Percentiles rank a stretch among this genome's conserved stretches.
Conservation (phyloP, 2,329 filamentous ascomycete genomes). For the Pochonia chlamydosporia region DNA sequence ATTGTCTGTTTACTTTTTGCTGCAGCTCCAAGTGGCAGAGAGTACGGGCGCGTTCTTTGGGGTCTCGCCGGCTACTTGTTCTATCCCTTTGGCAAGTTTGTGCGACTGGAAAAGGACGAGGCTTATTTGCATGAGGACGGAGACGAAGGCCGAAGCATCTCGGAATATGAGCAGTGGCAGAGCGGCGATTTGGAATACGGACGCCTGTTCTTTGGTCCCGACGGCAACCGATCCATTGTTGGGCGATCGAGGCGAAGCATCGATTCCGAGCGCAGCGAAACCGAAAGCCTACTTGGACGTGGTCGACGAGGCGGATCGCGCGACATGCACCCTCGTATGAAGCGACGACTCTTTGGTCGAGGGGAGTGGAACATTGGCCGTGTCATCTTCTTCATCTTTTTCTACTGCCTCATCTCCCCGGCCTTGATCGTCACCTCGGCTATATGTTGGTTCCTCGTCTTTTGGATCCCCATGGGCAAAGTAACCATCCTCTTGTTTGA, state of each 20-base stretch:
- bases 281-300: constrained; percentile 76
- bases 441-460: constrained; percentile 94
- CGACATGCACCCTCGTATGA: constrained; percentile 41
- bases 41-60: constrained; percentile 81
- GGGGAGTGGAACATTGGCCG: constrained; percentile 93
- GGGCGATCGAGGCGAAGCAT: constrained; percentile 83
- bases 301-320: constrained; percentile 44
- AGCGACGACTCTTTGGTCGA: constrained; percentile 86
- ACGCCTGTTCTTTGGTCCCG: constrained; percentile 89
- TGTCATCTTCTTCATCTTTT: constrained; percentile 93
- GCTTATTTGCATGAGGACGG: constrained; percentile 91
- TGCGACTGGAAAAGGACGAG: constrained; percentile 89
- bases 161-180: constrained; percentile 99
- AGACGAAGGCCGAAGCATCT: constrained; percentile 93
- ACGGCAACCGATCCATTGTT: constrained; percentile 69
- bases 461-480: constrained; percentile 98
- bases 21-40: constrained; percentile 71
- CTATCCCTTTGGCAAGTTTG: constrained; percentile 96
- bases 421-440: constrained; percentile 78
- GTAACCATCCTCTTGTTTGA: constrained; percentile 84
- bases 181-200: constrained; percentile 95
- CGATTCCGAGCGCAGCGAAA: constrained; percentile 78
- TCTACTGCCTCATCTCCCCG: constrained; percentile 88
- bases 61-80: constrained; percentile 82
- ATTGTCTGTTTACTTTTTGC: constrained; percentile 73